Conservation (phyloP, 164 flowering plant species). For the Chimonanthus praecox region DNA sequence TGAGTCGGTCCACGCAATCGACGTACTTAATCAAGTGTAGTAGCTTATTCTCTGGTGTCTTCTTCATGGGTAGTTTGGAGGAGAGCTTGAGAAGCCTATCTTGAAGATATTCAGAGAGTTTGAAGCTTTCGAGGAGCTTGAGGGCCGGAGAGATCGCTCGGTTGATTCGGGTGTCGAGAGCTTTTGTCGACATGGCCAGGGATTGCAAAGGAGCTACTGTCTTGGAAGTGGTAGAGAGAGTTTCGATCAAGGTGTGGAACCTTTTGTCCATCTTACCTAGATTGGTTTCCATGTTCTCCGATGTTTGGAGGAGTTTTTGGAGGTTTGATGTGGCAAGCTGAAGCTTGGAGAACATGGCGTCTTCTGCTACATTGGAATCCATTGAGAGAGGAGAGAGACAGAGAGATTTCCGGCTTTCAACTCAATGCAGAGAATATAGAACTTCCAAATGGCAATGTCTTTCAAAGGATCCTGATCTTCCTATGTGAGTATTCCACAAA, state of each 20-base stretch:
- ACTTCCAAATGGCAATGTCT: not conserved
- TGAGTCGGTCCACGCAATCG: constrained; percentile 43
- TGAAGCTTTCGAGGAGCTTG: constrained; percentile 48
- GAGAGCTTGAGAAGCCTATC: constrained; percentile 34
- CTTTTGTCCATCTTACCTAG: constrained; percentile 37
- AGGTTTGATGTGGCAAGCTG: constrained; percentile 41
- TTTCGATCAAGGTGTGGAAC: constrained; percentile 26
- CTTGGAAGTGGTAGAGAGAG: constrained; percentile 29
- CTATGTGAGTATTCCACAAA: not conserved
- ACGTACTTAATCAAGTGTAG: constrained; percentile 33
- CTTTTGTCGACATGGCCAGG: constrained; percentile 47
- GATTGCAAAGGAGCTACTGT: constrained; percentile 55
- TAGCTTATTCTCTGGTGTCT: constrained; percentile 26
- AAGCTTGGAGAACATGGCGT: constrained; percentile 27
- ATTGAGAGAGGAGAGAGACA: constrained; percentile 11
- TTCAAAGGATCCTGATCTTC: not conserved
- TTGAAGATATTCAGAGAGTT: constrained; percentile 47
- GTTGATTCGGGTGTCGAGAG: constrained; percentile 62
- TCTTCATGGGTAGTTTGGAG: constrained; percentile 22
- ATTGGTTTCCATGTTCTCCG: constrained; percentile 25
- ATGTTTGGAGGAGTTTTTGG: constrained; percentile 31
- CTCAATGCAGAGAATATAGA: not conserved
- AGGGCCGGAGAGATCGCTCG: constrained; percentile 61
- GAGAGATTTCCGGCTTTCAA: not conserved
- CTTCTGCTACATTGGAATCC: constrained; percentile 19